These are phyloP conservation scores for Knoxdaviesia capensis DNA, from an alignment of 2,329 filamentous ascomycete species.

Conservation along the genomic window DNA sequence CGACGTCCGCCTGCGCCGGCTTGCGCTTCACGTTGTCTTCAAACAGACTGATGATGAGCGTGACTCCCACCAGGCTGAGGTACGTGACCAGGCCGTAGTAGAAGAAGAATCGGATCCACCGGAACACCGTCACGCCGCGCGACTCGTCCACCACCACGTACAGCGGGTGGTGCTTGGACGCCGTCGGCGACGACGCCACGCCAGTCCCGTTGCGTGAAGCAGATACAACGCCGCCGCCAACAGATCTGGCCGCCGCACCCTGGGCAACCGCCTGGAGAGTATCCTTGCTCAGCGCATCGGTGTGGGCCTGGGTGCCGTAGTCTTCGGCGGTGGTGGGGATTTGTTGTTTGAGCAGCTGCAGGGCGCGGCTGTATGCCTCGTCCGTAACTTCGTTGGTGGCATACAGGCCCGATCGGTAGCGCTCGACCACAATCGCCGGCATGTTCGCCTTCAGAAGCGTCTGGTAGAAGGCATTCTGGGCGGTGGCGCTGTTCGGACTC, in stretches of 20 bases:
- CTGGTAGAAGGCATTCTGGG: constrained; percentile 88
- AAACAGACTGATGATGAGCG: constrained; percentile 40
- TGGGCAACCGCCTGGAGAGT: constrained; percentile 61
- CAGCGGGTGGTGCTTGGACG: constrained; percentile 66
- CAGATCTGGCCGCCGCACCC: constrained; percentile 53
- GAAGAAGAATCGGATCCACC: constrained; percentile 75
- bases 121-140: constrained; percentile 57
- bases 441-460: constrained; percentile 79
- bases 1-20: constrained; percentile 52
- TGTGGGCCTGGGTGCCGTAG: constrained; percentile 1
- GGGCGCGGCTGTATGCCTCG: constrained; percentile 40
- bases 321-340: no score
- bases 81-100: constrained; percentile 66
- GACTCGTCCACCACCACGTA: constrained; percentile 94
- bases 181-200: no score
- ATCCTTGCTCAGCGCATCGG: constrained; percentile 16
- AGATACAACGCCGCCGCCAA: constrained; percentile 44
- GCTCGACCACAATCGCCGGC: constrained; percentile 79
- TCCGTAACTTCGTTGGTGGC: constrained; percentile 64
- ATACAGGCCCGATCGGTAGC: constrained; percentile 72
- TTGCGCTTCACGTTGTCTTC: constrained; percentile 63
- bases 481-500: constrained; percentile 68
- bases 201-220: constrained; percentile 38
- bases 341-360: constrained; percentile 6
- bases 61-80: constrained; percentile 57